phyloP scores from a whole-genome alignment of 805 yeast genomes.

The Priceomyces fermenticarens region DNA sequence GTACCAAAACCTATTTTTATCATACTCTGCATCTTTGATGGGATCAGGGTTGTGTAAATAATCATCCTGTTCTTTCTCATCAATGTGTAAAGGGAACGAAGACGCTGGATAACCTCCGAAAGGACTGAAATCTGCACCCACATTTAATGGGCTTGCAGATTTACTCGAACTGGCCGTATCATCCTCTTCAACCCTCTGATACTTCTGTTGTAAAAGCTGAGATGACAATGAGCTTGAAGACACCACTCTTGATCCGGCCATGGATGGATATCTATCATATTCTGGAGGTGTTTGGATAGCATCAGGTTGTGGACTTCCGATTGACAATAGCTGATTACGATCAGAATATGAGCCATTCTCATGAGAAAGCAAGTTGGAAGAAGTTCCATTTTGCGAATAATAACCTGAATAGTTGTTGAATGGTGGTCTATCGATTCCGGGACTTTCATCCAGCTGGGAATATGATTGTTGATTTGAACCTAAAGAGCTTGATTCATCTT shows the following conservation, averaged over 20 bases:
- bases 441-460: conserved; percentile 8
- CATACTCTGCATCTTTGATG: conserved; percentile 82
- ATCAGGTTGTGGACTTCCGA: conserved; percentile 7
- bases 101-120: conserved; percentile 97
- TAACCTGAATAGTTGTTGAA: conserved; percentile 38
- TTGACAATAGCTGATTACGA: background rate
- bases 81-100: conserved; percentile 84
- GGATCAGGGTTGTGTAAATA: conserved; percentile 96
- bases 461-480: conserved; percentile 7
- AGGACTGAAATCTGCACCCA: conserved; percentile 70
- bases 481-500: conserved; percentile 8
- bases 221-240: conserved; percentile 42
- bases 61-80: conserved; percentile 94
- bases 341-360: conserved; percentile 9
- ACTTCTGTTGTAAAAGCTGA: conserved; percentile 7
- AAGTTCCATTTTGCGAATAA: conserved; percentile 36
- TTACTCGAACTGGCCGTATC: conserved; percentile 18
- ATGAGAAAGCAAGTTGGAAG: conserved; percentile 12
- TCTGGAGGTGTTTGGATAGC: conserved; percentile 48
- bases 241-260: conserved; percentile 55
- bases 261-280: conserved; percentile 66
- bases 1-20: conserved; percentile 60
- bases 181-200: conserved; percentile 11
- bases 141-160: conserved; percentile 32
- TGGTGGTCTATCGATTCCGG: conserved; percentile 7